Percentiles rank a stretch among this genome's conserved stretches.
Evolutionary conservation across 768 basidiomycete species (phyloP).

Genomic region (Candolleomyces eurysporus): DNA sequence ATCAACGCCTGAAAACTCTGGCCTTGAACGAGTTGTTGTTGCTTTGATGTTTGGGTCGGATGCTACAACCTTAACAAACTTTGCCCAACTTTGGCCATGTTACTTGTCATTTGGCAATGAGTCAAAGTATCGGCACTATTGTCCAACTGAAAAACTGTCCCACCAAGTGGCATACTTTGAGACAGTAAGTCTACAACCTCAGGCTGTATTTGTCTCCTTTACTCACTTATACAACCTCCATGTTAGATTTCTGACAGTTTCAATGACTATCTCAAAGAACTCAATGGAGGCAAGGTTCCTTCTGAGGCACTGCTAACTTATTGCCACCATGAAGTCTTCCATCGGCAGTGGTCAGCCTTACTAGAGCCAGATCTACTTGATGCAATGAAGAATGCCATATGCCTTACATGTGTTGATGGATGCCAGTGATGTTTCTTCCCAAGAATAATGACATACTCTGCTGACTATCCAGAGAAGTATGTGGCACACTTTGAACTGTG

Average conservation of each 20-base stretch:
- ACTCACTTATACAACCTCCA: neutral
- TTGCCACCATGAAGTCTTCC: neutral
- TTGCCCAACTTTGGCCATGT: neutral
- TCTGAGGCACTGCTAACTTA: neutral
- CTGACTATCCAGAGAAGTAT: slow-evolving; percentile 8
- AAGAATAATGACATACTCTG: slow-evolving; percentile 3
- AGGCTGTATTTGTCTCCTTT: neutral
- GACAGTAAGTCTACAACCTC: slow-evolving; percentile 20
- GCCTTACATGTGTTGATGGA: slow-evolving; percentile 3
- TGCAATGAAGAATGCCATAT: neutral
- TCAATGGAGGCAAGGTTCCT: neutral
- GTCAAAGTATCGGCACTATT: neutral
- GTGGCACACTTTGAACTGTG: no score
- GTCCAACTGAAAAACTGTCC: neutral
- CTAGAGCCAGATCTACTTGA: neutral
- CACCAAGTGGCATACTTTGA: slow-evolving; percentile 21
- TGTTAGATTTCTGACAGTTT: neutral
- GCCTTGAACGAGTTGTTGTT: slow-evolving; percentile 12
- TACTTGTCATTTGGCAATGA: neutral
- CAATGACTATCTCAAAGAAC: neutral
- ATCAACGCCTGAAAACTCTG: slow-evolving; percentile 10
- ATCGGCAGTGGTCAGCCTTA: neutral
- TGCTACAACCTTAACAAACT: neutral
- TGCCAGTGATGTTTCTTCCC: slow-evolving; percentile 1
- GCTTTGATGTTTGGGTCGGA: neutral